Evolutionary conservation across 208 protist species (phyloP).

Genomic region (Acanthamoeba culbertsoni): DNA sequence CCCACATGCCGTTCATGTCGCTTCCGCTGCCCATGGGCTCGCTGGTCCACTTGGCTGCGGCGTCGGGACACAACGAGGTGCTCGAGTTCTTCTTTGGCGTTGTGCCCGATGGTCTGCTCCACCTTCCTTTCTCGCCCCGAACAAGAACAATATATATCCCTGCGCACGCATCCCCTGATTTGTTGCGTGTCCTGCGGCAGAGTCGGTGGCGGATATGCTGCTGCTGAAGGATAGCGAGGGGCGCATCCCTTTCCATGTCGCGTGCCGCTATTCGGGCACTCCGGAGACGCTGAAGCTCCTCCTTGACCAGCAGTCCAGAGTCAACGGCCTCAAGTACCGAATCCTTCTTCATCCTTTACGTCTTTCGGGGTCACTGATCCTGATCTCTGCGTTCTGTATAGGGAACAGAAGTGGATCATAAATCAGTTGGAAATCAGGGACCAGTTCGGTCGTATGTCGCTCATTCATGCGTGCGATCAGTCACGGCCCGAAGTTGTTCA

Average conservation of each 20-base stretch:
- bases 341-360: neutral
- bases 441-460: neutral
- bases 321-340: neutral
- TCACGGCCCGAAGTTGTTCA: neutral
- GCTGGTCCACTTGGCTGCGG: neutral
- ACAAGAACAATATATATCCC: no score
- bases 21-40: neutral
- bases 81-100: neutral
- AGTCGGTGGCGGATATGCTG: neutral
- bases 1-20: neutral
- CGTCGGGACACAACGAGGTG: neutral
- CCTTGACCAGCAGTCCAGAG: neutral
- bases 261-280: neutral
- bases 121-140: no score
- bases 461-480: constrained; percentile 19
- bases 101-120: no score
- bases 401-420: neutral
- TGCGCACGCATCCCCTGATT: no score
- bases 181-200: neutral
- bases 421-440: neutral
- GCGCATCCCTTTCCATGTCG: neutral
- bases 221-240: neutral
- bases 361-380: neutral
- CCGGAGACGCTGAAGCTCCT: neutral
- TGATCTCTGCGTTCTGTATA: neutral